Conservation (phyloP, 257 asterid species). For the Capsicum chinense region DNA sequence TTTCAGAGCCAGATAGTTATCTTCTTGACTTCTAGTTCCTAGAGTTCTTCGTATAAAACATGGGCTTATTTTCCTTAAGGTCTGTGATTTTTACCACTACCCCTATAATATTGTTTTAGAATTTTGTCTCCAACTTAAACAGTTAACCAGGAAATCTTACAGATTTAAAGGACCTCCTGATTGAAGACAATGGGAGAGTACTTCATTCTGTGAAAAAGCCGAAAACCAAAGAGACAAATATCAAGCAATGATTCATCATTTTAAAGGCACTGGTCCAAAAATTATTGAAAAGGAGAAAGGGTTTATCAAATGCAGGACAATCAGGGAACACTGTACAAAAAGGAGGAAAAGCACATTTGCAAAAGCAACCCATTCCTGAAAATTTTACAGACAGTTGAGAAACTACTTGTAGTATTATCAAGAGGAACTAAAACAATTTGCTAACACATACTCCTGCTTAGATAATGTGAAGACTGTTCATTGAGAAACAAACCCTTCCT, state of each 20-base stretch:
- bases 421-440: not conserved
- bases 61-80: not conserved
- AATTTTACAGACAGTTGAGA: not conserved
- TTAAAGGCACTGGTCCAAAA: not conserved
- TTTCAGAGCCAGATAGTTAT: not conserved
- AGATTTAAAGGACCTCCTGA: not conserved
- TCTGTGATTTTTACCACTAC: slow-evolving; percentile 21
- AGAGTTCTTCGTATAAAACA: not conserved
- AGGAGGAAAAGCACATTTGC: not conserved
- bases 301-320: not conserved
- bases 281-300: not conserved
- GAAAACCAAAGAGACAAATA: not conserved
- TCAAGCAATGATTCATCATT: slow-evolving; percentile 3
- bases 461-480: not conserved
- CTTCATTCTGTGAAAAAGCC: not conserved
- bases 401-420: not conserved
- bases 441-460: not conserved
- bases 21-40: not conserved
- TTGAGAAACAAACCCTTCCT: slow-evolving; percentile 18
- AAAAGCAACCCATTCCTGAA: not conserved
- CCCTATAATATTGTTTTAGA: not conserved
- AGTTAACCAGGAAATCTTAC: not conserved
- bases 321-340: not conserved
- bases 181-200: not conserved
- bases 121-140: not conserved